A percentile compares a stretch with the other conserved stretches of the same genome.
These are phyloP conservation scores for Puccinia coronata DNA, from an alignment of 1,284 basidiomycete genomes.

Conservation along the genomic window DNA sequence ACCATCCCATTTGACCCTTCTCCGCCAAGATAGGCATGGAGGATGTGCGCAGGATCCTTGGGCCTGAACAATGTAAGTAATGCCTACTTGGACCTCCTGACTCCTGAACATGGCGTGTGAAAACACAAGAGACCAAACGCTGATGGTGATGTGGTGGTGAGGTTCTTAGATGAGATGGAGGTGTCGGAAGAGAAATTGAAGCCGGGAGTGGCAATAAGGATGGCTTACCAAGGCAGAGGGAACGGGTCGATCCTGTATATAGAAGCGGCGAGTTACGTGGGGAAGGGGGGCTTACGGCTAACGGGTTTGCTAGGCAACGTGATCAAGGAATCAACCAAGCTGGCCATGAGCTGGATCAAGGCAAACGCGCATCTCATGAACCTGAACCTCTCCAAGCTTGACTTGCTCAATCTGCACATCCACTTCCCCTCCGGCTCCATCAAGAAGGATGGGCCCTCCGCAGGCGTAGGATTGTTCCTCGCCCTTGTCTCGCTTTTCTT, in stretches of 20 bases:
- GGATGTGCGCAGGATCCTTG: slow-evolving; percentile 81
- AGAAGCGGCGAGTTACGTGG: slow-evolving; percentile 53
- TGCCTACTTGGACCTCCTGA: no score
- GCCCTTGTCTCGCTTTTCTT: slow-evolving; percentile 80
- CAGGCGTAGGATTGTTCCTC: slow-evolving; percentile 82
- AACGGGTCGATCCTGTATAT: slow-evolving; percentile 77
- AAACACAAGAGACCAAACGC: no score
- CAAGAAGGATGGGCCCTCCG: slow-evolving; percentile 87
- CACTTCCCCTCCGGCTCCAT: slow-evolving; percentile 75
- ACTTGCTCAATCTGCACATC: slow-evolving; percentile 79
- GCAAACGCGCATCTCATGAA: slow-evolving; percentile 77
- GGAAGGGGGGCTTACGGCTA: slow-evolving; percentile 51
- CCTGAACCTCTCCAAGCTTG: slow-evolving; percentile 70
- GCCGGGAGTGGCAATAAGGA: slow-evolving; percentile 66
- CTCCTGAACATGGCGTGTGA: no score
- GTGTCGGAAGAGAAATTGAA: slow-evolving; percentile 19
- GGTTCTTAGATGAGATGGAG: slow-evolving; percentile 45
- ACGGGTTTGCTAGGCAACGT: slow-evolving; percentile 68
- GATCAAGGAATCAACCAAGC: slow-evolving; percentile 83
- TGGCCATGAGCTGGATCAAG: slow-evolving; percentile 82
- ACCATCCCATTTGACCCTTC: slow-evolving; percentile 62
- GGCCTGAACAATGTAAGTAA: slow-evolving; percentile 71
- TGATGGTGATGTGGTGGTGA: no score
- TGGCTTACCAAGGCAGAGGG: slow-evolving; percentile 84
- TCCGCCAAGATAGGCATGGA: slow-evolving; percentile 67